A percentile compares a stretch with the other conserved stretches of the same genome.
Evolutionary conservation across 805 yeast species (phyloP).

Genomic region (Metschnikowia proteae): DNA sequence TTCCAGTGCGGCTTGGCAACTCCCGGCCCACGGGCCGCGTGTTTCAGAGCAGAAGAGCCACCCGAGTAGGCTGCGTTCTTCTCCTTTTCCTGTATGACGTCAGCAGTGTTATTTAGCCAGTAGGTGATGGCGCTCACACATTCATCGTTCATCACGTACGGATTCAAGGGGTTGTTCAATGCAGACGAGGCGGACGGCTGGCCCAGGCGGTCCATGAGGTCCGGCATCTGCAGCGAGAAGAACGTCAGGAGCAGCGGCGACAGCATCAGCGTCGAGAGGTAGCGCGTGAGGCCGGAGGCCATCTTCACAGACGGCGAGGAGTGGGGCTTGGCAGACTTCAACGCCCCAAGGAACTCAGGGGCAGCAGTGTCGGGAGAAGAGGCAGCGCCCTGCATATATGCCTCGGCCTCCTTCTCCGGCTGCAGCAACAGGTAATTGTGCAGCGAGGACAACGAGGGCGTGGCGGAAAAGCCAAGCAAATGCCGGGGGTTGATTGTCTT

Average conservation of each 20-base stretch:
- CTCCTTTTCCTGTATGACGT: constrained; percentile 17
- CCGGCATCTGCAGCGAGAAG: constrained; percentile 9
- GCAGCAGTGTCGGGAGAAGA: background rate
- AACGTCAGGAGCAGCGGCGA: constrained; percentile 15
- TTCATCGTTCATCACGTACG: constrained; percentile 34
- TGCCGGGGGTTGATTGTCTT: constrained; percentile 35
- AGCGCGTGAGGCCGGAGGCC: constrained; percentile 6
- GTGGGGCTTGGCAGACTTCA: background rate
- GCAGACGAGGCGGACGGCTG: constrained; percentile 2
- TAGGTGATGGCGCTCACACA: constrained; percentile 37
- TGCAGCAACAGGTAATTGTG: background rate
- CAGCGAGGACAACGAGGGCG: background rate
- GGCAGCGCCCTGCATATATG: background rate
- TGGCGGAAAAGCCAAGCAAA: constrained; percentile 13
- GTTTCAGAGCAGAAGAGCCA: constrained; percentile 1
- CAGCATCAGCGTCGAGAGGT: constrained; percentile 14
- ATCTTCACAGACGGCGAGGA: background rate
- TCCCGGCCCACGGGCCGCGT: constrained; percentile 27
- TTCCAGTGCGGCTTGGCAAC: constrained; percentile 21
- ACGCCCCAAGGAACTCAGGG: background rate
- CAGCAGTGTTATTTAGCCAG: constrained; percentile 26
- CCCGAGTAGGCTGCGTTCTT: constrained; percentile 3
- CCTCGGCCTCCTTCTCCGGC: background rate
- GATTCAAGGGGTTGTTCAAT: constrained; percentile 11
- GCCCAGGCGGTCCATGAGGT: constrained; percentile 1